Conservation (phyloP, 139 green algal genomes). For the Klebsormidium nitens region DNA sequence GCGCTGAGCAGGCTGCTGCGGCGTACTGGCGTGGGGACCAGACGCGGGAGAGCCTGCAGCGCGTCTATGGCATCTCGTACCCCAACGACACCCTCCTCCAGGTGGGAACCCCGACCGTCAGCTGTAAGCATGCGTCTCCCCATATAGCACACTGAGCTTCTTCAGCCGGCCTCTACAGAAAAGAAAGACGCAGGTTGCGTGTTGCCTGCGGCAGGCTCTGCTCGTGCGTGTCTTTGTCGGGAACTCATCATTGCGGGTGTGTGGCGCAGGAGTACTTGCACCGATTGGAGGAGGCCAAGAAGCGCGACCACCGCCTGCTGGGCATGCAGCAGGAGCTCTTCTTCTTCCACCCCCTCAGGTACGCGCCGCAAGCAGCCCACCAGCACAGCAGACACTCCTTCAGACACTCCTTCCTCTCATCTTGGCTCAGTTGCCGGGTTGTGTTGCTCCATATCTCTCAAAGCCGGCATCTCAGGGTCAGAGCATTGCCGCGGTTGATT, state of each 20-base stretch:
- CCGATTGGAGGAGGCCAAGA: constrained; percentile 93
- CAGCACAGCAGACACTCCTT: too few relatives aligned
- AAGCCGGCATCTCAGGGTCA: too few relatives aligned
- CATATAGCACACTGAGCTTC: too few relatives aligned
- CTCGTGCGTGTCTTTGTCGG: too few relatives aligned
- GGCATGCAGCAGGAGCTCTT: constrained; percentile 85
- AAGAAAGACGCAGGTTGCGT: too few relatives aligned
- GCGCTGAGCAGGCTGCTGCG: constrained; percentile 21
- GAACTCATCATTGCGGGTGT: too few relatives aligned
- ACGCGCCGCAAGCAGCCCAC: too few relatives aligned
- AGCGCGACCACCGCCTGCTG: constrained; percentile 90
- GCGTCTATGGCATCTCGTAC: constrained; percentile 96
- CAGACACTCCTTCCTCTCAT: constrained; percentile 41
- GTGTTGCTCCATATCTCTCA: background rate
- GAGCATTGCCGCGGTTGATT: too few relatives aligned
- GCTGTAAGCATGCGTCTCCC: too few relatives aligned
- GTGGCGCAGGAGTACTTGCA: constrained; percentile 75
- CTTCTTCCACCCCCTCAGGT: constrained; percentile 89
- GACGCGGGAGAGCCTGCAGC: constrained; percentile 59
- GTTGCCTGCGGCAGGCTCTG: too few relatives aligned
- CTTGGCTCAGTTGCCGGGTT: background rate
- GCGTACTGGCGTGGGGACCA: constrained; percentile 27
- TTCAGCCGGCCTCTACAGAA: too few relatives aligned
- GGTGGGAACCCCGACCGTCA: too few relatives aligned
- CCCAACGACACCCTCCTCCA: constrained; percentile 89